phyloP scores from a whole-genome alignment of 129 eudicot species.

The Helianthus tuberosus region DNA sequence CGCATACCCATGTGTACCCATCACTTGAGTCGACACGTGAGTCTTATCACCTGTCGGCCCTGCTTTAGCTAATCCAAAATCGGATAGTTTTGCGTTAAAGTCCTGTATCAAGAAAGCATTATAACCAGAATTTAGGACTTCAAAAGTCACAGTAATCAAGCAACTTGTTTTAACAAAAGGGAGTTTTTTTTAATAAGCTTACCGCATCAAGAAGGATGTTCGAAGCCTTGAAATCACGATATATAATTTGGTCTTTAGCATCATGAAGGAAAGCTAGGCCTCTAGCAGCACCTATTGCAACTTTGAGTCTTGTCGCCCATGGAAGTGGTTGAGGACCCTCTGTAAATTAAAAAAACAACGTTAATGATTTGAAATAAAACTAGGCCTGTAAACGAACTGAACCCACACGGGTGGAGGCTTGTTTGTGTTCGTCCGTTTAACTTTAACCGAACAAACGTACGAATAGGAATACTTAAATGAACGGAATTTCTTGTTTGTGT shows the following conservation, averaged over 20 bases:
- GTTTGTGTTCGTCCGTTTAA: too few species aligned
- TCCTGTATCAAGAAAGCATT: conserved; percentile 52
- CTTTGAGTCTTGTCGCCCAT: conserved; percentile 89
- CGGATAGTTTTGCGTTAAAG: conserved; percentile 84
- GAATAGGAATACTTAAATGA: too few species aligned
- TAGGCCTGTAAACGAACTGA: too few species aligned
- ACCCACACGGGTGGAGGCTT: too few species aligned
- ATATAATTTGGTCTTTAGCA: conserved; percentile 78
- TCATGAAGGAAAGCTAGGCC: conserved; percentile 93
- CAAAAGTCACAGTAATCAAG: too few species aligned
- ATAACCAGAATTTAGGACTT: too few species aligned
- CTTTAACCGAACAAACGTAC: too few species aligned
- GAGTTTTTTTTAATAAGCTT: conserved; percentile 10
- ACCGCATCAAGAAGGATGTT: conserved; percentile 94
- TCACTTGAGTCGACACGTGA: conserved; percentile 92
- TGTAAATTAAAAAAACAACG: conserved; percentile 32
- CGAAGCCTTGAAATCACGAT: conserved; percentile 93
- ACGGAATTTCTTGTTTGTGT: too few species aligned
- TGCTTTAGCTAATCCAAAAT: conserved; percentile 92
- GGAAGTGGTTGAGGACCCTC: conserved; percentile 95
- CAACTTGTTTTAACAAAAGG: background rate
- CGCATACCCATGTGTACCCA: conserved; percentile 96
- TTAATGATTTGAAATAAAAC: background rate
- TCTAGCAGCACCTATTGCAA: conserved; percentile 90
- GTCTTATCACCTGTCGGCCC: conserved; percentile 93